Evolutionary conservation across 441 rosid genomes (phyloP), one percentile per base, ranked within the genome.

Genomic region (Dalechampia spathulata): DNA sequence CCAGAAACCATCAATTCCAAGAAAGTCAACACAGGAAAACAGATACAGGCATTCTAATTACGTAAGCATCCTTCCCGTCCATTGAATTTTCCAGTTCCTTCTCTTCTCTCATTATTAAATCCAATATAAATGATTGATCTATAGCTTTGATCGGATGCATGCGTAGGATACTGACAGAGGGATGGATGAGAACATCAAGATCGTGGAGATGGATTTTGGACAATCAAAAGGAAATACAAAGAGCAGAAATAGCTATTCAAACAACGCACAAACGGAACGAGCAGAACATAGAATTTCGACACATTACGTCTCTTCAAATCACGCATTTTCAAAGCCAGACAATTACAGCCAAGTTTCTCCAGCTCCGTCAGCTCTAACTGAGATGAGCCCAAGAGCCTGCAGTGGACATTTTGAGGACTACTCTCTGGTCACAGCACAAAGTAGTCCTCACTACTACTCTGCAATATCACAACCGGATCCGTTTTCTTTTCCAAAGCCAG

Each of bases 341-440:
- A 64, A n/a, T n/a, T n/a, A 52, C 27, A 26, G 40, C 62, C 76
- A 73, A 52, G 28, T 72, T 41, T 85, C 91, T 22, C 85, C 88
- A 17, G 78, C 72, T 12, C 78, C 83, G 44, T 84, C 96, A 13
- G 86, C 83, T 48, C 44, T 78, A 20, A 84, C 85, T 0, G 95
- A 88, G 57, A 77, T 79, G 78, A 88, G 89, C 71, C 91, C 87
- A 14, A 67, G 82, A 70, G 79, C 81, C 45, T 72, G 65, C 77
- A 84, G 88, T 43, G 75, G 81, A 8, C 86, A 83, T 71, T 86
- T 84, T 55, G 90, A 84, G 69, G 96, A 86, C 57, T 76, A 72
- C 58, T 73, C 78, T 10, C 72, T 77, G 63, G 44, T 67, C 69
- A 80, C 83, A 17, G 83, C 81, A 13, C 81, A 81, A 34, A 80